Base-by-base conservation (phyloP, 106 monocot genomes). In the Narthecium ossifragum region DNA sequence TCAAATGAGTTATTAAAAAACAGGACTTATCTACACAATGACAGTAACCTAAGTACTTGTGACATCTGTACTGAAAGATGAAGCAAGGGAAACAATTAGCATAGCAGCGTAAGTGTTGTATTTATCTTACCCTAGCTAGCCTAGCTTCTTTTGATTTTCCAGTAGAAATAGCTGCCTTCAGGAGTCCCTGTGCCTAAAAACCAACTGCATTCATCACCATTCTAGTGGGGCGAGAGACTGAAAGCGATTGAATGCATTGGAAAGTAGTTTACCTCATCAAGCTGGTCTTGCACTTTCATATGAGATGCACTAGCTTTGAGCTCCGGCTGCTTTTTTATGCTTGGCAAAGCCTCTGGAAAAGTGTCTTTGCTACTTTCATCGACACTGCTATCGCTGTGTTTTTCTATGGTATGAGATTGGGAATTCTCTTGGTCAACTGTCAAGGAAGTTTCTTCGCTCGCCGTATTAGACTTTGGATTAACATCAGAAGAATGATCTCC, bases 91-190 rank as follows among this genome's bases (percentile, higher is more conserved):
- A n/a, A n/a, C n/a, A n/a, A n/a, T n/a, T n/a, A n/a, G n/a, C n/a
- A n/a, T n/a, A n/a, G n/a, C n/a, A n/a, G n/a, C n/a, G n/a, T n/a
- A n/a, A n/a, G n/a, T n/a, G n/a, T n/a, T n/a, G n/a, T n/a, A n/a
- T n/a, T n/a, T n/a, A n/a, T n/a, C 14, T 78, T 80, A 96, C 94
- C 80, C 82, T 83, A 36, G 90, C 89, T 73, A 96, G 75, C 63
- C 94, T 80, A 37, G 94, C 94, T 52, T 96, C 90, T 78, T 96
- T 96, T 75, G 94, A 90, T 47, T 90, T 83, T 32, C 94, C 94
- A 60, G 83, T 83, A 61, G 90, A 86, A 29, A 75, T 69, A 59
- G 83, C 69, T 65, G 63, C 80, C 61, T 90, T 82, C 21, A 96
- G 86, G 22, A 96, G 63, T 40, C 94, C 94, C 52, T 86, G 94